Evolutionary conservation across 176 grass and related monocot species (phyloP), one percentile per base, ranked within the genome.

Genomic region (Eremochloa ophiuroides): DNA sequence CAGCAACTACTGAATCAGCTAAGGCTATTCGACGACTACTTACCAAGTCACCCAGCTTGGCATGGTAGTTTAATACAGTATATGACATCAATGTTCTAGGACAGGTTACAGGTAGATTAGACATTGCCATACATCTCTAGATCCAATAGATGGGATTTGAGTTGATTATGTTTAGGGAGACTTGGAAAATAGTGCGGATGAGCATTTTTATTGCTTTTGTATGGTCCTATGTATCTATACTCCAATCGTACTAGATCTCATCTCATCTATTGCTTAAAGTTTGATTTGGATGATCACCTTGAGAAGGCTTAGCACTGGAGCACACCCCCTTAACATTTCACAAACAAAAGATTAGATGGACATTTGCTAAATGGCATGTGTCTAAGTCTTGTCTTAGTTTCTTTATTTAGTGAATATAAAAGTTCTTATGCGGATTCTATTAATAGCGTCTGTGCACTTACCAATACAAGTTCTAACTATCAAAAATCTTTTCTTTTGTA

Each of bases 401-500:
- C 38, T 80, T 18, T 51, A 63, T 70, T 88, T 80, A 69, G 10
- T 27, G 76, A 84, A 69, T 58, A 69, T 58, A 40, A 1, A 79
- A 61, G 39, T 68, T 75, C 34, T 75, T 80, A 22, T 53, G 64
- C 34, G 71, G 14, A 76, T 62, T 84, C 15, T 61, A 33, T 75
- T 80, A 65, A 75, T 69, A 46, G 29, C 85, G 85, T 87, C 51
- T 70, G 15, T 27, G 29, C 22, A 62, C 60, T 81, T 77, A 73
- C 62, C 62, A 23, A 48, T 81, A 82, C 42, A 81, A 70, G 11
- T 84, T 89, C 42, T 55, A 69, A 83, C 75, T 78, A 51, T 55
- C 74, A 51, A 67, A 2, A 40, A 82, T 76, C 17, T 11, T 87
- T 79, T 80, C 76, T 40, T 50, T 26, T 86, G 17, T 78, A 40